Conservation (phyloP, 1,284 basidiomycete genomes). For the Cryptococcus sp. region DNA sequence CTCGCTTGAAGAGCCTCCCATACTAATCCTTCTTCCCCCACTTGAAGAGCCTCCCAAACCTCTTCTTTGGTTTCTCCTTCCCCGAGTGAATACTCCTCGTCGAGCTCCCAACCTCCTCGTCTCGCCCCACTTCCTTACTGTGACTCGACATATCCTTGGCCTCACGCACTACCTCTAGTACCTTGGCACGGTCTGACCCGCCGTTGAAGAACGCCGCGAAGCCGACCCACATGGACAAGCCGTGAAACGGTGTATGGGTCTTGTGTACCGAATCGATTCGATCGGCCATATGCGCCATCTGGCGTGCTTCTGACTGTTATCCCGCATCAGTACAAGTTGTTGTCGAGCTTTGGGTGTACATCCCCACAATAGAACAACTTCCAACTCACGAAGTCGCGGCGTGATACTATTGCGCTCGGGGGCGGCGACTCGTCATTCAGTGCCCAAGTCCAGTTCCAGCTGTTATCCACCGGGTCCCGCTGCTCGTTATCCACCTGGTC, state of each 20-base stretch:
- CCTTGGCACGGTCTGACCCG: slow-evolving; percentile 18
- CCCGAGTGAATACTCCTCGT: neutral
- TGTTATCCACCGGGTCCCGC: slow-evolving; percentile 28
- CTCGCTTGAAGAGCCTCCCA: neutral
- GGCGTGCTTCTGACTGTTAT: slow-evolving; percentile 39
- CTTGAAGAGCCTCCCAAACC: neutral
- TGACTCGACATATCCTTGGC: slow-evolving; percentile 1
- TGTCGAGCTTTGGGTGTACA: neutral
- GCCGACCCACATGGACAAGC: slow-evolving; percentile 42
- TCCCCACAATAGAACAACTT: neutral
- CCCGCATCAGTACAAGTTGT: neutral
- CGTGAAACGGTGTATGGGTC: slow-evolving; percentile 18
- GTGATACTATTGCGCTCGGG: slow-evolving; percentile 45
- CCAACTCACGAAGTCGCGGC: slow-evolving; percentile 46
- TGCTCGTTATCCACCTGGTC: too few relatives aligned
- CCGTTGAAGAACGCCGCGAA: slow-evolving; percentile 39
- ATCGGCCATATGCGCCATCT: slow-evolving; percentile 46
- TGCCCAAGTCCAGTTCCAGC: slow-evolving; percentile 48
- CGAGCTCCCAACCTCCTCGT: neutral
- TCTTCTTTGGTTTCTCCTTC: neutral
- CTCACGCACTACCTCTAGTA: slow-evolving; percentile 17
- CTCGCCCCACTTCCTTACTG: neutral
- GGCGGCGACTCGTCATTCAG: slow-evolving; percentile 49
- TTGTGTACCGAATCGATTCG: slow-evolving; percentile 29
- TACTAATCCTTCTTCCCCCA: neutral